phyloP scores from a whole-genome alignment of 2,329 filamentous ascomycete genomes.

The Alternaria conjuncta region DNA sequence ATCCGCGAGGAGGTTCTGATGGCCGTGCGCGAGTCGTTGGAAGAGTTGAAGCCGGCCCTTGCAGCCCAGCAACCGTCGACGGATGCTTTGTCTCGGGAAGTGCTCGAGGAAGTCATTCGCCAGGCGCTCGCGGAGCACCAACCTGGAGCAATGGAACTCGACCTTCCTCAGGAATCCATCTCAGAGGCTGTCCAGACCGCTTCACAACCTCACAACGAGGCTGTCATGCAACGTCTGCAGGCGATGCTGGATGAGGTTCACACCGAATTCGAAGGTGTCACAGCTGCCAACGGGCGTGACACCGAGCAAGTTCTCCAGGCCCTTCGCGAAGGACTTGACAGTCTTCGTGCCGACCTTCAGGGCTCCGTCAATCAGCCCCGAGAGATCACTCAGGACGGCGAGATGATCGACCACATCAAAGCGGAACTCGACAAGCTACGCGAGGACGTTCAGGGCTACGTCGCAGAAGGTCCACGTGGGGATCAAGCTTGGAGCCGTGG shows the following conservation, averaged over 20 bases:
- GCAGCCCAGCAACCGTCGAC: conserved; percentile 49
- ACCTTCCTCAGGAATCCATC: conserved; percentile 59
- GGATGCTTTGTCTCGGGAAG: conserved; percentile 58
- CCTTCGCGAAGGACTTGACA: conserved; percentile 85
- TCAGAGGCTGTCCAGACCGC: conserved; percentile 65
- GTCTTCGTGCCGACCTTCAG: conserved; percentile 80
- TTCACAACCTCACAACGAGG: conserved; percentile 62
- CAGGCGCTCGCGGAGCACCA: conserved; percentile 62
- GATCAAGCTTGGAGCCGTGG: conserved; percentile 50
- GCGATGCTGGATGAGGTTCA: conserved; percentile 67
- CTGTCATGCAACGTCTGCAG: conserved; percentile 66
- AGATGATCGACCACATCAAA: conserved; percentile 74
- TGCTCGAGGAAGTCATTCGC: conserved; percentile 64
- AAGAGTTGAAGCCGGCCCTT: conserved; percentile 71
- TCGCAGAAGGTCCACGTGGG: conserved; percentile 51
- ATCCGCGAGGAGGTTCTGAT: conserved; percentile 84
- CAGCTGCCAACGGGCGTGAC: conserved; percentile 77
- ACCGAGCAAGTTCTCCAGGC: conserved; percentile 89
- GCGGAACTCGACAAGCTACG: conserved; percentile 70
- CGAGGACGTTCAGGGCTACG: conserved; percentile 63
- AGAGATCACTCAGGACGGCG: conserved; percentile 74
- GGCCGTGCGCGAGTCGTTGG: conserved; percentile 83
- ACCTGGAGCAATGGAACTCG: conserved; percentile 51
- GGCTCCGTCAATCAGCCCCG: conserved; percentile 76
- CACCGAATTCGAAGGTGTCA: conserved; percentile 76